These are phyloP conservation scores for Salisapilia sapeloensis DNA, from an alignment of 352 stramenopile genomes.

Conservation along the genomic window DNA sequence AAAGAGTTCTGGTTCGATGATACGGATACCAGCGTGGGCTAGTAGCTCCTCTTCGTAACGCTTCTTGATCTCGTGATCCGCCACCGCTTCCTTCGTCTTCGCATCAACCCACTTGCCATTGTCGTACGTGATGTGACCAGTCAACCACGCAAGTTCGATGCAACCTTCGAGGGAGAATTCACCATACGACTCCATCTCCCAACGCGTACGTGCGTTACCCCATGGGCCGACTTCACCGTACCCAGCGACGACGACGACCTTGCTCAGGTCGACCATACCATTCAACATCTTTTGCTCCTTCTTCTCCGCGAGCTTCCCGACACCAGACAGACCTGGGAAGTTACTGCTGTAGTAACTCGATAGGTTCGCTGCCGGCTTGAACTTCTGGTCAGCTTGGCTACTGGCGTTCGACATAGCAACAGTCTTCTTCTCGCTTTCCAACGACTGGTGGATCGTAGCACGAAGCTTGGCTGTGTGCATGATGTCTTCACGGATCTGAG, in stretches of 20 bases:
- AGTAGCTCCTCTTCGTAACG: slow-evolving; percentile 72
- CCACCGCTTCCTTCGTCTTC: slow-evolving; percentile 57
- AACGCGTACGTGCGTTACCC: slow-evolving; percentile 71
- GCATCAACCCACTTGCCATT: slow-evolving; percentile 76
- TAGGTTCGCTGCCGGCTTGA: slow-evolving; percentile 41
- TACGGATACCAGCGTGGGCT: slow-evolving; percentile 61
- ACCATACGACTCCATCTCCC: slow-evolving; percentile 84
- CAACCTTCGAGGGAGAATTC: slow-evolving; percentile 81
- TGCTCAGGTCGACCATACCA: slow-evolving; percentile 69
- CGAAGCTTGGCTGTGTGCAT: slow-evolving; percentile 41
- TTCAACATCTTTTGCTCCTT: slow-evolving; percentile 23
- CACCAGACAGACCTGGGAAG: slow-evolving; percentile 37
- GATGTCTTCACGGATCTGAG: slow-evolving; percentile 29
- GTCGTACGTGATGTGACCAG: slow-evolving; percentile 64
- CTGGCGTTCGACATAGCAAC: slow-evolving; percentile 5
- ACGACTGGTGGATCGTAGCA: slow-evolving; percentile 15
- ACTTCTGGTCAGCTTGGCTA: slow-evolving; percentile 6
- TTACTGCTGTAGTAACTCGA: slow-evolving; percentile 54
- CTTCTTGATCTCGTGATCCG: slow-evolving; percentile 60
- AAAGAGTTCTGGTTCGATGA: slow-evolving; percentile 77
- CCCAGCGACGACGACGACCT: slow-evolving; percentile 70
- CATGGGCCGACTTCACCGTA: slow-evolving; percentile 79
- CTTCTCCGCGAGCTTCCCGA: slow-evolving; percentile 13
- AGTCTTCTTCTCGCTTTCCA: slow-evolving; percentile 20
- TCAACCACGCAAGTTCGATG: slow-evolving; percentile 78